Evolutionary conservation across 179 eudicot species (phyloP), one percentile per base, ranked within the genome.

Genomic region (Spinacia oleracea): DNA sequence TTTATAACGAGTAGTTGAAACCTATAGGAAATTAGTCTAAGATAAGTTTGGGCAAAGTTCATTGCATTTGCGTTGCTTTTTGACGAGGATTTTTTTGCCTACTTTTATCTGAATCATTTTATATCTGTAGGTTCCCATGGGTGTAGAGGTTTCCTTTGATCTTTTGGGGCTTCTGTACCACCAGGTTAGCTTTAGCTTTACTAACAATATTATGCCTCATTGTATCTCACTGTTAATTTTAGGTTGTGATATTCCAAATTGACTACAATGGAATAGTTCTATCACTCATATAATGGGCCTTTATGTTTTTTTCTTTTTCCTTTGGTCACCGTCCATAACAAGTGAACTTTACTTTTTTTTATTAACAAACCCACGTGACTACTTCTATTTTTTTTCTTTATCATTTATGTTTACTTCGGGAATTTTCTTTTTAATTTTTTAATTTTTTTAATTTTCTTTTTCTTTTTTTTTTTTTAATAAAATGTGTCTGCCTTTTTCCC

Each of bases 91-190:
- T 32, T 11, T 45, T 45, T 29, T 16, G 38, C 56, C 23, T 29
- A 38, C 50, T 35, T 64, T 56, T 80, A 46, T 72, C 43, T n/a
- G 20, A 55, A 63, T 48, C 53, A 12, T 14, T 3, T 14, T 12
- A 3, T 48, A 48, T 48, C 53, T 85, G 73, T 76, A 94, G 98
- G 91, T 93, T 77, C 92, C 81, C 38, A 87, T 93, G 89, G 98
- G 94, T 38, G 82, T 94, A 78, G 98, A 91, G 87, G 84, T 93
- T 78, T 85, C 98, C 53, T 93, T 81, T 88, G 97, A 90, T 85
- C 92, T 89, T 74, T 73, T 94, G 85, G 97, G 98, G 79, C 88
- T 90, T 78, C 81, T 91, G 25, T 90, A 94, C 81, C 98, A 93
- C 85, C 97, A 88, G 90, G 97, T 94, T 70, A 80, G 77, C 56